Evolutionary conservation across 345 rosid species (phyloP).

Genomic region (Linum usitatissimum): DNA sequence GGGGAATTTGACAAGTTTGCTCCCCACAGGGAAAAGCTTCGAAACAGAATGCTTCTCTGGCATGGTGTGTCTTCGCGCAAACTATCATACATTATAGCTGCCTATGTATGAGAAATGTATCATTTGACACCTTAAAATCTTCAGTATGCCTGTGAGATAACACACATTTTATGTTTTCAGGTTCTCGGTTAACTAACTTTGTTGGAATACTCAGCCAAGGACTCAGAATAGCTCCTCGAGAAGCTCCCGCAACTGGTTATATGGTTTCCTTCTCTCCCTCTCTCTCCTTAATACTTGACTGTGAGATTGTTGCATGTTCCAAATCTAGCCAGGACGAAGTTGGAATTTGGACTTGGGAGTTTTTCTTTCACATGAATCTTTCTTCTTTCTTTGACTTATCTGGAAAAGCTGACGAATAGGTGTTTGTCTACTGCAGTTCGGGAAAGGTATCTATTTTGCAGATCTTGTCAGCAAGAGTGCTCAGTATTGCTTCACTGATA

Average conservation of each 20-base stretch:
- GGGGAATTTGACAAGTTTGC: conserved; percentile 82
- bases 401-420: conserved; percentile 12
- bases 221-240: conserved; percentile 95
- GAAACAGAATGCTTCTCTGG: conserved; percentile 88
- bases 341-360: not conserved
- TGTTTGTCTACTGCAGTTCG: conserved; percentile 49
- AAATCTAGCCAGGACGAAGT: too few species aligned
- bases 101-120: not conserved
- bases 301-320: not conserved
- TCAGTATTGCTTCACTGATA: conserved; percentile 76
- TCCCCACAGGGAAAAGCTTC: conserved; percentile 52
- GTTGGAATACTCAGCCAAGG: conserved; percentile 97
- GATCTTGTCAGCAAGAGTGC: conserved; percentile 99
- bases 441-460: conserved; percentile 92
- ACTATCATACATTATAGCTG: not conserved
- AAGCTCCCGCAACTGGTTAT: conserved; percentile 98
- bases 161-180: conserved; percentile 27
- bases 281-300: not conserved
- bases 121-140: not conserved
- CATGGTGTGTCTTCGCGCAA: conserved; percentile 44
- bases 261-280: conserved; percentile 49
- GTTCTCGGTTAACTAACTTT: conserved; percentile 87
- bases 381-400: conserved; percentile 1
- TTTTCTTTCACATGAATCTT: not conserved
- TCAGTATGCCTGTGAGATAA: not conserved